These are phyloP conservation scores for Eurotiales sp. DNA, from an alignment of 2,329 filamentous ascomycete genomes.

Conservation along the genomic window DNA sequence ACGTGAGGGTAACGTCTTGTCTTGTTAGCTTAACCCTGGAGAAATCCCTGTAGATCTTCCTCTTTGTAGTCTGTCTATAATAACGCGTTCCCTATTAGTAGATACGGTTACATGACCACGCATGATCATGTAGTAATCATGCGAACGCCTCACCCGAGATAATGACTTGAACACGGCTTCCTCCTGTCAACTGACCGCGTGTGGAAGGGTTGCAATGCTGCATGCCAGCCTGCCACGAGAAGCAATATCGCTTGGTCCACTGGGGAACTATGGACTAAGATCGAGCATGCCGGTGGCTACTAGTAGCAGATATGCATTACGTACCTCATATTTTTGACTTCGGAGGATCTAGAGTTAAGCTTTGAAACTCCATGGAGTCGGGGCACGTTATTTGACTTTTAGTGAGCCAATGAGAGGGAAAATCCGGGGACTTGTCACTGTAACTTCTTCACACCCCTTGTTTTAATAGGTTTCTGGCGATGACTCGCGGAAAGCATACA, in stretches of 20 bases:
- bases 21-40: not conserved
- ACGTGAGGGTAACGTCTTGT: not conserved
- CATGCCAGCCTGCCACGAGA: not conserved
- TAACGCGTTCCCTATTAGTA: not conserved
- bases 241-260: not conserved
- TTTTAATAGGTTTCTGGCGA: too few species aligned
- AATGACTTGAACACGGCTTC: not conserved
- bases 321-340: not conserved
- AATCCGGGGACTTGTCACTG: not conserved
- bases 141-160: not conserved
- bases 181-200: constrained; percentile 1
- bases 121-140: not conserved
- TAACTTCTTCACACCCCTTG: too few species aligned
- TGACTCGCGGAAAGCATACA: too few species aligned
- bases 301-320: too few species aligned
- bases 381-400: not conserved
- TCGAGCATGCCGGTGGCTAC: too few species aligned
- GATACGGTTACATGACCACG: constrained; percentile 7
- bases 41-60: not conserved
- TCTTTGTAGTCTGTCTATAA: not conserved
- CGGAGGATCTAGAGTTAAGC: not conserved
- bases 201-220: constrained; percentile 4
- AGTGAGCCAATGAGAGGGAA: not conserved
- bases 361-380: not conserved
- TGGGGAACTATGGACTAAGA: not conserved